phyloP scores from a whole-genome alignment of 2,329 filamentous ascomycete genomes.

The Sporothrix variecibatus region DNA sequence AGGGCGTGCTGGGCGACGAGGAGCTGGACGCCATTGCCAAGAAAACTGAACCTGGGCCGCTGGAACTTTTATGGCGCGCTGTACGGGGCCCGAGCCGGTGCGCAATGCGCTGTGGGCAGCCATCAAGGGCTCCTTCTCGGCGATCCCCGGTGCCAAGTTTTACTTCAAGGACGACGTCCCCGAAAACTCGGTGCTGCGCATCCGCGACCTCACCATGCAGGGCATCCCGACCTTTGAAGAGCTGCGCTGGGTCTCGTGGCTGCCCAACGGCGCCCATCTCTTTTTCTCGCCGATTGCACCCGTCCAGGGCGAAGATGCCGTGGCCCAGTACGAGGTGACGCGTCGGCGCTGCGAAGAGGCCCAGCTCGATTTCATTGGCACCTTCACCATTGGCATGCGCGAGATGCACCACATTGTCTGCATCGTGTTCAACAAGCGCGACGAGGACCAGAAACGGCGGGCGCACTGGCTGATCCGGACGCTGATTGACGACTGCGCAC shows the following conservation, averaged over 20 bases:
- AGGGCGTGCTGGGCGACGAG: slow-evolving; percentile 36
- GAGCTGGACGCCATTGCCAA: slow-evolving; percentile 37
- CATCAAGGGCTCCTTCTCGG: slow-evolving; percentile 47
- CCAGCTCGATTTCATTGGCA: slow-evolving; percentile 54
- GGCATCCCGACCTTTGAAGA: slow-evolving; percentile 43
- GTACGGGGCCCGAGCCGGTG: slow-evolving; percentile 39
- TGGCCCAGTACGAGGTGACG: slow-evolving; percentile 46
- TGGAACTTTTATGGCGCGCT: slow-evolving; percentile 56
- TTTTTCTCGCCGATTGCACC: slow-evolving; percentile 56
- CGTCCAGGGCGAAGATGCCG: slow-evolving; percentile 50
- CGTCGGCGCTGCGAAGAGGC: slow-evolving; percentile 42
- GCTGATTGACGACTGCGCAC: slow-evolving; percentile 41
- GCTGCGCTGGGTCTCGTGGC: slow-evolving; percentile 50
- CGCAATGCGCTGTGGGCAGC: slow-evolving; percentile 40
- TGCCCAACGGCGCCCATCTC: slow-evolving; percentile 51
- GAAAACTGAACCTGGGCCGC: slow-evolving; percentile 44
- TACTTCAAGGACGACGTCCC: slow-evolving; percentile 46
- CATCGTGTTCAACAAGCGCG: slow-evolving; percentile 46
- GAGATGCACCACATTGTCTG: slow-evolving; percentile 59
- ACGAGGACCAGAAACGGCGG: slow-evolving; percentile 37
- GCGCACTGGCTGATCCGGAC: slow-evolving; percentile 39
- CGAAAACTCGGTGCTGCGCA: slow-evolving; percentile 42
- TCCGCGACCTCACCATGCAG: slow-evolving; percentile 39
- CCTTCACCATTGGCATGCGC: slow-evolving; percentile 52
- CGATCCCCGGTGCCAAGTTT: slow-evolving; percentile 46